Evolutionary conservation across 176 grass and related monocot genomes (phyloP).

Genomic region (Juncus inflexus): DNA sequence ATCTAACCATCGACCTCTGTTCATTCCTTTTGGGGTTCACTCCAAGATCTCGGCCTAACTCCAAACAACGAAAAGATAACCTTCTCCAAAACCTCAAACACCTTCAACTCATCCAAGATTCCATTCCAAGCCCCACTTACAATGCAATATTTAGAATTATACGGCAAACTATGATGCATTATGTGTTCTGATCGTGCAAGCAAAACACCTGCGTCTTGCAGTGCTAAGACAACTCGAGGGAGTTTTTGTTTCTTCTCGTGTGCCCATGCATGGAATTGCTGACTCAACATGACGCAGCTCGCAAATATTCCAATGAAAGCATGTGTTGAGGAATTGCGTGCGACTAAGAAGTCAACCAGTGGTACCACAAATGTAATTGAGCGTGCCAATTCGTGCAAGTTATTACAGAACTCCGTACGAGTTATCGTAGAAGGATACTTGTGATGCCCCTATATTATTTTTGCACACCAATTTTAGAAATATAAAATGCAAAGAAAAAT

Average conservation of each 20-base stretch:
- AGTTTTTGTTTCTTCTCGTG: conserved; percentile 61
- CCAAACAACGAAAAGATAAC: conserved; percentile 57
- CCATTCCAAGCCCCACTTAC: conserved; percentile 71
- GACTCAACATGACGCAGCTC: conserved; percentile 61
- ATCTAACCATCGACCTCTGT: conserved; percentile 30
- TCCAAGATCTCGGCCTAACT: conserved; percentile 63
- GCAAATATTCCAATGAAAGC: conserved; percentile 56
- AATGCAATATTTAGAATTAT: conserved; percentile 81
- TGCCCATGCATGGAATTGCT: conserved; percentile 91
- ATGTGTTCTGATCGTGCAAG: conserved; percentile 59
- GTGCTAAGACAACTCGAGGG: conserved; percentile 41
- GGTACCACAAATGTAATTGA: conserved; percentile 30
- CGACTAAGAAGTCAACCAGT: conserved; percentile 12
- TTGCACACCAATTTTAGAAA: background rate
- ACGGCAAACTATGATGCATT: conserved; percentile 60
- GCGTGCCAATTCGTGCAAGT: conserved; percentile 63
- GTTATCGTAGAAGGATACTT: conserved; percentile 63
- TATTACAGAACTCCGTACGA: conserved; percentile 54
- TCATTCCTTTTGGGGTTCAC: conserved; percentile 43
- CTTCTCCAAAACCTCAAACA: conserved; percentile 80
- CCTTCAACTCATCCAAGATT: conserved; percentile 48
- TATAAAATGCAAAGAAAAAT: background rate
- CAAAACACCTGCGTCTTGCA: conserved; percentile 68
- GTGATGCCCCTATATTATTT: conserved; percentile 52
- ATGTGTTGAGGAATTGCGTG: conserved; percentile 27